Percentiles rank a stretch among this genome's conserved stretches.
Evolutionary conservation across 108 stramenopile genomes (phyloP).

Genomic region (Nitzschia palea): DNA sequence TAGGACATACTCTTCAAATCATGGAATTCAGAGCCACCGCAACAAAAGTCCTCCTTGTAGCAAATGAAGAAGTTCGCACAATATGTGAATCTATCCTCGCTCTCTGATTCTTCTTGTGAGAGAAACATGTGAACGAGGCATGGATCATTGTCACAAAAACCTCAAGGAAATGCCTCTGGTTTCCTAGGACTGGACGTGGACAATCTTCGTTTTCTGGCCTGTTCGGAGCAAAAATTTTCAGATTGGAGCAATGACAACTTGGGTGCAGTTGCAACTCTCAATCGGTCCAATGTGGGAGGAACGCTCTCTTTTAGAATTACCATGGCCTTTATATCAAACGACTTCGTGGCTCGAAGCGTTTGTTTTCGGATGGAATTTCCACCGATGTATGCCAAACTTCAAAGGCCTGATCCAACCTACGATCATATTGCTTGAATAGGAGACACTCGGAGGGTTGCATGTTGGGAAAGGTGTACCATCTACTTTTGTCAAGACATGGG

Average conservation of each 20-base stretch:
- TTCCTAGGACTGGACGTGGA: too few relatives aligned
- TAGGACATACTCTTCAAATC: too few relatives aligned
- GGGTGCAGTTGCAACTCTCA: constrained; percentile 27
- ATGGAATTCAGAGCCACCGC: too few relatives aligned
- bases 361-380: neutral
- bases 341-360: constrained; percentile 33
- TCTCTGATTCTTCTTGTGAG: too few relatives aligned
- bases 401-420: constrained; percentile 25
- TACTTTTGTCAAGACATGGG: constrained; percentile 34
- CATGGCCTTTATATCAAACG: constrained; percentile 57
- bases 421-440: constrained; percentile 62
- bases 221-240: constrained; percentile 61
- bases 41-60: too few relatives aligned
- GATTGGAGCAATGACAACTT: constrained; percentile 48
- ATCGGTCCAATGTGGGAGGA: constrained; percentile 40
- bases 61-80: too few relatives aligned
- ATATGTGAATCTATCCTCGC: too few relatives aligned
- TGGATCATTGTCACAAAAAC: too few relatives aligned
- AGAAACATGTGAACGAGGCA: too few relatives aligned
- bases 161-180: too few relatives aligned
- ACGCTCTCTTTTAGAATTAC: constrained; percentile 52
- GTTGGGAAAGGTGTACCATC: constrained; percentile 56
- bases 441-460: constrained; percentile 42
- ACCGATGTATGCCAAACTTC: constrained; percentile 64
- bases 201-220: constrained; percentile 29